phyloP scores from a whole-genome alignment of 345 rosid species.

The Populus tremula region DNA sequence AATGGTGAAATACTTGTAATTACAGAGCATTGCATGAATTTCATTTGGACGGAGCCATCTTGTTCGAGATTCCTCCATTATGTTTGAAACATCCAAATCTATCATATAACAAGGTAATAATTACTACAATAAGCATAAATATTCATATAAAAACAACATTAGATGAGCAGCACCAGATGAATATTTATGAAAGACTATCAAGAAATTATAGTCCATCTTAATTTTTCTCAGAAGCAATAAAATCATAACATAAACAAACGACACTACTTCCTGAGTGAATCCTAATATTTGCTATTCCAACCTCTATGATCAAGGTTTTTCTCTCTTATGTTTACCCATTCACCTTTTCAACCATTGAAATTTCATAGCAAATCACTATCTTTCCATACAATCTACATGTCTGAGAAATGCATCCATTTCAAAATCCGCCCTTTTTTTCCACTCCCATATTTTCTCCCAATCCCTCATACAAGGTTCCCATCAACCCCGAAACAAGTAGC shows the following conservation, averaged over 20 bases:
- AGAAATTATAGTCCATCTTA: not conserved
- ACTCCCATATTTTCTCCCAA: not conserved
- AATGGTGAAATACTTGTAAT: constrained; percentile 64
- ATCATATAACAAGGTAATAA: constrained; percentile 22
- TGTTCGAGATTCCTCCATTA: constrained; percentile 67
- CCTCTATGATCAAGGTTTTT: not conserved
- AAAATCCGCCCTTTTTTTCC: not conserved
- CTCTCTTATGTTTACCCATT: not conserved
- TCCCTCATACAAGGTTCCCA: not conserved
- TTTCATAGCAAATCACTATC: not conserved
- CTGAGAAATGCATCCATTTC: not conserved
- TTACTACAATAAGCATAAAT: not conserved
- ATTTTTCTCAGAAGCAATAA: not conserved
- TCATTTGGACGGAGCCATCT: constrained; percentile 99
- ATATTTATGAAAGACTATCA: constrained; percentile 1
- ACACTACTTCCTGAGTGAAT: not conserved
- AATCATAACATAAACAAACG: not conserved
- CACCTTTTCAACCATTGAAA: not conserved
- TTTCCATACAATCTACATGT: not conserved
- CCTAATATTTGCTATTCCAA: not conserved
- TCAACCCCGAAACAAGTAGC: not conserved
- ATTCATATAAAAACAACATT: not conserved
- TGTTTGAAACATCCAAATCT: constrained; percentile 73
- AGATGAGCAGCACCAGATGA: not conserved
- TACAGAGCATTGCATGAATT: constrained; percentile 78